Percentiles rank a stretch among this genome's conserved stretches.
phyloP scores from a whole-genome alignment of 768 basidiomycete genomes.

The Lanmaoa pseudosensibilis region DNA sequence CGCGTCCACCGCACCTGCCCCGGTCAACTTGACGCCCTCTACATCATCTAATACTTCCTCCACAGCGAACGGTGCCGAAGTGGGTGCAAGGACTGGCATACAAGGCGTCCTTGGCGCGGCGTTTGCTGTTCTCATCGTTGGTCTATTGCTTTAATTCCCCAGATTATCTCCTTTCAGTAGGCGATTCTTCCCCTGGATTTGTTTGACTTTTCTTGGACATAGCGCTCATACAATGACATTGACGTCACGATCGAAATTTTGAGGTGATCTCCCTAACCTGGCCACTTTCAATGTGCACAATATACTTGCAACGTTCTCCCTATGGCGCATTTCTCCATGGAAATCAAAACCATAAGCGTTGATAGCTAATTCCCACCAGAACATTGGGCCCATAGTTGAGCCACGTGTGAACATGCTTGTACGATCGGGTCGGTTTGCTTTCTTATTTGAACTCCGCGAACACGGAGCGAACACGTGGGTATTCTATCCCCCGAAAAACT shows the following conservation, averaged over 20 bases:
- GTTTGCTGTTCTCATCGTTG: slow-evolving; percentile 1
- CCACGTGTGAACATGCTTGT: no score
- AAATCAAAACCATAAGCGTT: not conserved
- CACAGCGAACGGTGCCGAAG: not conserved
- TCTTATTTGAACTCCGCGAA: not conserved
- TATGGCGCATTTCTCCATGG: not conserved
- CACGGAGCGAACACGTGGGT: no score
- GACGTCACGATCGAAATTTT: not conserved
- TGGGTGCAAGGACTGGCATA: slow-evolving; percentile 1
- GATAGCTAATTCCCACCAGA: not conserved
- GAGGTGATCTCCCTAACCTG: not conserved
- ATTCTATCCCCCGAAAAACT: not conserved
- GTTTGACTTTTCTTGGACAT: not conserved
- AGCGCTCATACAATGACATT: not conserved
- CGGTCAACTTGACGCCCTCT: slow-evolving; percentile 41
- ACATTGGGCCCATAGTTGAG: no score
- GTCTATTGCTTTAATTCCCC: slow-evolving; percentile 11
- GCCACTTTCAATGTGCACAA: not conserved
- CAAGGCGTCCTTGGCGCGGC: slow-evolving; percentile 8
- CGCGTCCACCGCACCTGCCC: slow-evolving; percentile 33
- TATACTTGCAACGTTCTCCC: not conserved
- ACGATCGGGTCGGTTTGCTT: no score
- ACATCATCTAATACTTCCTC: not conserved
- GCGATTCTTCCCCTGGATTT: not conserved
- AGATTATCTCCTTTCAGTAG: not conserved